Base-by-base conservation (phyloP, 345 rosid genomes). In the Lumnitzera littorea region DNA sequence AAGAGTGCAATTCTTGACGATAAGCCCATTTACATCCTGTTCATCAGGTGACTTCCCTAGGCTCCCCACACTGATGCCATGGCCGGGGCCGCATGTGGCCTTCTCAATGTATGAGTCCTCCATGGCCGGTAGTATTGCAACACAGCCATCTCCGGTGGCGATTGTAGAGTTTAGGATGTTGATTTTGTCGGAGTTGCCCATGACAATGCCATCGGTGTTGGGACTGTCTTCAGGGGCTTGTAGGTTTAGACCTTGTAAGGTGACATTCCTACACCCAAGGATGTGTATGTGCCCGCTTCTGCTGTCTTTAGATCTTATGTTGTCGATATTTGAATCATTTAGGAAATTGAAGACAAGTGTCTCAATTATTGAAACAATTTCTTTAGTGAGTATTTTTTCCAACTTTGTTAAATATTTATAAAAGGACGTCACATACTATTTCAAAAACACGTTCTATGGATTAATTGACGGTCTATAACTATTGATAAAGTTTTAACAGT, bases 191-290 rank as follows among this genome's bases (percentile, higher is more conserved):
- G 63, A 57, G 12, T 24, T 13, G 2, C 62, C 51, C 15, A 64
- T 20, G 61, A 56, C 61, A 56, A 64, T 57, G 36, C 62, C 62
- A n/a, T 64, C 68, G 5, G 62, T 64, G 56, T 64, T 64, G 49
- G 68, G 62, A 49, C 68, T 57, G 2, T 64, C 56, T 0, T 15
- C 47, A 1, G 62, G 68, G 49, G 68, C 68, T 12, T 15, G 13
- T 15, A 64, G 25, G 31, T 7, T 17, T 29, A 64, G 12, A 23
- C 3, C 0, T 12, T 36, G 7, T 12, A 64, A 53, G 27, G 17
- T 23, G 43, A 64, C 5, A 24, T 15, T 20, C 12, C 46, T 3
- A 23, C 50, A 7, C 12, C 14, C 8, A 36, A 25, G 56, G 8
- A 64, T n/a, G 36, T 0, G 3, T n/a, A 64, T 12, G 62, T 56